Percentiles rank a stretch among this genome's conserved stretches.
Evolutionary conservation across 176 grass and related monocot species (phyloP).

Genomic region (Bonia amplexicaulis): DNA sequence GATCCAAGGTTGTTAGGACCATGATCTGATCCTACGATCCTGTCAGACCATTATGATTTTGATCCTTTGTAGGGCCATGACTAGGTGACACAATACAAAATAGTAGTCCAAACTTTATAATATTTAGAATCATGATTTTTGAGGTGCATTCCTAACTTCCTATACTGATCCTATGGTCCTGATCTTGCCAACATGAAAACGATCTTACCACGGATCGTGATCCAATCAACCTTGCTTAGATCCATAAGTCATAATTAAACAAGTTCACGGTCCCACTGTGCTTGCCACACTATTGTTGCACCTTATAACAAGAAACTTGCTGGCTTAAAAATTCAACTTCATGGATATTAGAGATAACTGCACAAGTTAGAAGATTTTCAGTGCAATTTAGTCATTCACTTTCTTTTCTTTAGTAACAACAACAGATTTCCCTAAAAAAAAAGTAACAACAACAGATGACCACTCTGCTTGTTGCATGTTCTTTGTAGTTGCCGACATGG

Average conservation of each 20-base stretch:
- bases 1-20: not conserved
- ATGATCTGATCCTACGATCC: not conserved
- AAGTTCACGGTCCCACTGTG: not conserved
- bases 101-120: not conserved
- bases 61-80: not conserved
- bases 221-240: not conserved
- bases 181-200: not conserved
- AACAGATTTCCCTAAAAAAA: not conserved
- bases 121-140: not conserved
- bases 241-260: not conserved
- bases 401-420: not conserved
- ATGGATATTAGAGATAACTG: not conserved
- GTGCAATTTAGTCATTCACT: not conserved
- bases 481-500: conserved; percentile 68
- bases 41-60: not conserved
- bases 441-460: not conserved
- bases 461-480: not conserved
- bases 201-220: not conserved
- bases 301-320: not conserved
- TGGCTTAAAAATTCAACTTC: not conserved
- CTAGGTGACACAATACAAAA: not conserved
- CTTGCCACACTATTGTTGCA: not conserved
- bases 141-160: not conserved
- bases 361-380: not conserved
- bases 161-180: not conserved